Evolutionary conservation across 1,139 yeast species (phyloP).

Genomic region (Kodamaea plutei): DNA sequence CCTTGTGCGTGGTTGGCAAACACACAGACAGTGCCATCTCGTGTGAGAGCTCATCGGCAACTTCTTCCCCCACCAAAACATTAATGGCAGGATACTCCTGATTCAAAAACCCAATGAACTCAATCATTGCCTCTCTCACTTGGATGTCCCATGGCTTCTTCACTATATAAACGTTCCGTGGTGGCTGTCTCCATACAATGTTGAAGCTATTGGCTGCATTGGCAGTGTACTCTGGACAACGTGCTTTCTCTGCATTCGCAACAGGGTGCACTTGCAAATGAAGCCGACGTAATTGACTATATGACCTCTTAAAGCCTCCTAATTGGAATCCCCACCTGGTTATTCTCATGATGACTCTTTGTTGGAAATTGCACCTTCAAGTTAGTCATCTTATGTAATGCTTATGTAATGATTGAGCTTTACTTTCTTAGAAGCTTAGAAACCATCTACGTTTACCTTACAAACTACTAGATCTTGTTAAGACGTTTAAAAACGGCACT

Average conservation of each 20-base stretch:
- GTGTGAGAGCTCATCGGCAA: slow-evolving; percentile 63
- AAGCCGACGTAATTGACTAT: background rate
- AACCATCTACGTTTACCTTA: no score
- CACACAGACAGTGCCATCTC: slow-evolving; percentile 22
- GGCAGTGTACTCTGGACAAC: slow-evolving; percentile 38
- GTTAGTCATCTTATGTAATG: no score
- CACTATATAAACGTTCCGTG: slow-evolving; percentile 70
- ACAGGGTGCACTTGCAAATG: slow-evolving; percentile 9
- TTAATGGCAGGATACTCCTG: slow-evolving; percentile 64
- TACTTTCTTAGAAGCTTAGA: no score
- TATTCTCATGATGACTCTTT: no score
- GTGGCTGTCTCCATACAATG: slow-evolving; percentile 44
- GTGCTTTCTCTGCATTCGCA: slow-evolving; percentile 10
- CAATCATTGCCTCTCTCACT: slow-evolving; percentile 64
- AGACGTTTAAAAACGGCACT: no score
- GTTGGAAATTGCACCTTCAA: no score
- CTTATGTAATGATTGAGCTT: no score
- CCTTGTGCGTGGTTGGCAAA: slow-evolving; percentile 6
- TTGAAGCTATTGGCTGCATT: slow-evolving; percentile 47
- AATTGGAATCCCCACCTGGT: no score
- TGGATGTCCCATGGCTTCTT: slow-evolving; percentile 77
- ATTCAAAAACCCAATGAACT: slow-evolving; percentile 56
- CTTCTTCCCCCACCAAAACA: slow-evolving; percentile 71
- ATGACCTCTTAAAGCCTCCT: no score
- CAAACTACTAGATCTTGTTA: no score